A percentile compares a stretch with the other conserved stretches of the same genome.
phyloP scores from a whole-genome alignment of 78 protist species.

The Dictyostelium citrinum region DNA sequence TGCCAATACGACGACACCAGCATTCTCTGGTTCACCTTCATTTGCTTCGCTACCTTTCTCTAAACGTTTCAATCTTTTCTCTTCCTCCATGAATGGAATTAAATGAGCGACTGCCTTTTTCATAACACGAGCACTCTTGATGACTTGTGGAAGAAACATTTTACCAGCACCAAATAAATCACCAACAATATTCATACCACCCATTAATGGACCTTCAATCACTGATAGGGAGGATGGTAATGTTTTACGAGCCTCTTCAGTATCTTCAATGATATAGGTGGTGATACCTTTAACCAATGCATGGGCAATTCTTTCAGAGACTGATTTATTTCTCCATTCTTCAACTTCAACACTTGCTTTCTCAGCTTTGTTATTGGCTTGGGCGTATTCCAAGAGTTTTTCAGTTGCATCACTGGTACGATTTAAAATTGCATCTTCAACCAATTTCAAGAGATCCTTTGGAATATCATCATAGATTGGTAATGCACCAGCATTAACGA shows the following conservation, averaged over 20 bases:
- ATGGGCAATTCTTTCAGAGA: conserved; percentile 88
- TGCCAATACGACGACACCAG: conserved; percentile 92
- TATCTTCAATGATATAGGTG: conserved; percentile 90
- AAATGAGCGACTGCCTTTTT: conserved; percentile 97
- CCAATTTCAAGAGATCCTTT: conserved; percentile 65
- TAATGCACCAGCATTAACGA: conserved; percentile 98
- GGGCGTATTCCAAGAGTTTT: conserved; percentile 71
- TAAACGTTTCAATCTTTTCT: conserved; percentile 69
- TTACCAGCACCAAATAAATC: conserved; percentile 99
- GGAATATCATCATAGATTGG: conserved; percentile 95
- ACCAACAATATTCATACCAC: conserved; percentile 98
- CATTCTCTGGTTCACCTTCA: conserved; percentile 33
- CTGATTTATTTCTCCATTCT: conserved; percentile 93
- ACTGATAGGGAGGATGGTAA: conserved; percentile 44
- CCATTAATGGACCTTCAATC: conserved; percentile 96
- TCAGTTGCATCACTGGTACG: conserved; percentile 71
- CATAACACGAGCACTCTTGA: conserved; percentile 99
- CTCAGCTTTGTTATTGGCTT: conserved; percentile 32
- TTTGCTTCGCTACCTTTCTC: neutral
- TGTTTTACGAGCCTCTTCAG: conserved; percentile 93
- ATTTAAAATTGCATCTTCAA: conserved; percentile 80
- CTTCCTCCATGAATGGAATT: conserved; percentile 98
- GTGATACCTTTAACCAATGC: conserved; percentile 96
- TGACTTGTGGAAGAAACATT: conserved; percentile 99
- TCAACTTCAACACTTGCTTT: conserved; percentile 55